Base-by-base conservation (phyloP, 192 early-diverging fungal genomes). In the Podila minutissima region DNA sequence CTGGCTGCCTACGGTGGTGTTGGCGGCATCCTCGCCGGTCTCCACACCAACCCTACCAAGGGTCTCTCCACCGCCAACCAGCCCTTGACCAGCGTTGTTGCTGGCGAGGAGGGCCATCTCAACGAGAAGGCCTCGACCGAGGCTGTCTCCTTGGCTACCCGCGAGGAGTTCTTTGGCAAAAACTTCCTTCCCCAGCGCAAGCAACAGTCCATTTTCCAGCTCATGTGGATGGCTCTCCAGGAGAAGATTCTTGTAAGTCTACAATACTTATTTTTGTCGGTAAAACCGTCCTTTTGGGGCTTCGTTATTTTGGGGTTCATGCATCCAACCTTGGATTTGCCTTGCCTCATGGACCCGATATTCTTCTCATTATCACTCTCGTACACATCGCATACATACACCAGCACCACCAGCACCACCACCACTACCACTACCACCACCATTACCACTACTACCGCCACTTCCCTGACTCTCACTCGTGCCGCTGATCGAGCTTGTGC, bases 221-320 rank as follows among this genome's bases (percentile, higher is more conserved):
- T 95, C 15, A 92, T 94, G 86, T 94, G 92, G 93, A 89, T 92
- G 65, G 92, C 92, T 9, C 74, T 95, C 32, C 89, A 95, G 59
- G 94, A 95, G 70, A 93, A 92, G 73, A 94, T 91, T 82, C 71
- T 95, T 69, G 88, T 89, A 74, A 83, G 83, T 68, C 48, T 10
- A 29, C 8, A 12, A n/a, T 29, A 26, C 5, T 31, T 35, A 4
- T 64, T 35, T 37, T 37, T 29, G 28, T 48, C 12, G 6, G 3
- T 1, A 50, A 2, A 26, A 26, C n/a, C 53, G 46, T 51, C 15
- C 41, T 46, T 46, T 61, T 19, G 59, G 53, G 53, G 24, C 53
- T 26, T 46, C 41, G 41, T 46, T 46, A 46, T 46, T 46, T 46
- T 46, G 41, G 41, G 41, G 41, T 46, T 46, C 41, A 46, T 46